These are phyloP conservation scores for Fusarium marasasianum DNA, from an alignment of 2,329 filamentous ascomycete species.

Conservation along the genomic window DNA sequence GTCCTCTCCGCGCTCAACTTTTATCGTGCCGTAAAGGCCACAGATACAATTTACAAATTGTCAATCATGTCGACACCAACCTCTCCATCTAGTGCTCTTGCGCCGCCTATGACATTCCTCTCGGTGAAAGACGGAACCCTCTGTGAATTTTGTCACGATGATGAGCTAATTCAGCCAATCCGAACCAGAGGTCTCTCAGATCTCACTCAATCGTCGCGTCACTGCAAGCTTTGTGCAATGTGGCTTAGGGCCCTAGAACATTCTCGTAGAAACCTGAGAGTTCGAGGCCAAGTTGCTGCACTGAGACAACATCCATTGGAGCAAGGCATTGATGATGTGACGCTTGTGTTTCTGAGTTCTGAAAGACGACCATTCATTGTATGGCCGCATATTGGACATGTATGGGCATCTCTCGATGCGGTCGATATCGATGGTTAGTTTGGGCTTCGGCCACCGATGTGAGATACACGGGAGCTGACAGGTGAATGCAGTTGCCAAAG, in stretches of 20 bases:
- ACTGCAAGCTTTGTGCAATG: conserved; percentile 1
- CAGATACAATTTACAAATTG: not conserved
- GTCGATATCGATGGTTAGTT: not conserved
- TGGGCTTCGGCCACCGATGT: not conserved
- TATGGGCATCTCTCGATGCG: conserved; percentile 1
- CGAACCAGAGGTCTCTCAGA: not conserved
- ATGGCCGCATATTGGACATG: not conserved
- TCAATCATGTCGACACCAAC: not conserved
- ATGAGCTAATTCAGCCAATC: not conserved
- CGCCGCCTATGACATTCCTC: not conserved
- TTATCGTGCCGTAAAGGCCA: not conserved
- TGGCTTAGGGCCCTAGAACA: not conserved
- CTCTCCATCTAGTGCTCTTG: too few relatives aligned
- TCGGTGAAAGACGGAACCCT: not conserved
- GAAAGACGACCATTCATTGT: not conserved
- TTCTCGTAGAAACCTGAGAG: not conserved
- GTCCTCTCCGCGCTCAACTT: not conserved
- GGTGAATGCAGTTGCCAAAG: not conserved
- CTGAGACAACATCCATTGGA: not conserved
- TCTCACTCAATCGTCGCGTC: not conserved
- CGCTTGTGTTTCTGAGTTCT: not conserved
- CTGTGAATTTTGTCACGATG: conserved; percentile 7
- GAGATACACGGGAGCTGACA: not conserved
- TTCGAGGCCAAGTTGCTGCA: not conserved
- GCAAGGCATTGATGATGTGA: not conserved